Base-by-base conservation (phyloP, 2,329 filamentous ascomycete genomes). In the Colletotrichum graminicola region DNA sequence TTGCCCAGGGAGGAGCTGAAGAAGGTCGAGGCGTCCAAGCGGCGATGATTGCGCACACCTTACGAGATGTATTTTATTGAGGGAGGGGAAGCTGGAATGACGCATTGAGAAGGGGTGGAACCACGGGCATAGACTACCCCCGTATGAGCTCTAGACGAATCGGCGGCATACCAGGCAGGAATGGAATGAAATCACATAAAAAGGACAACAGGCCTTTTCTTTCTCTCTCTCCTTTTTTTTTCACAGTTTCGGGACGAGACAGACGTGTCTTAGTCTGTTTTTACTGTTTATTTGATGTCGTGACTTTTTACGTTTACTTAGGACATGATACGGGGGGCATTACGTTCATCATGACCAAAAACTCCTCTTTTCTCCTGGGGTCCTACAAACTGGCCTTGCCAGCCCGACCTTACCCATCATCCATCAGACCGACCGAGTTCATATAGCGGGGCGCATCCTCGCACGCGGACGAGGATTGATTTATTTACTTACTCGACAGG, bases 11-110 rank as follows among this genome's bases (percentile, higher is more conserved):
- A 97, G 83, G 95, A 98, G 82, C 85, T 98, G 75, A 97, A 97
- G 88, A 98, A 97, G 85, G 93, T 98, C 78, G 94, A 96, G 81
- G 88, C 91, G 51, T 87, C 89, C 73, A 93, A 93, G 85, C 88
- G 89, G 77, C 85, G 87, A 84, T 89, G 75, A 80, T 79, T 75
- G 76, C 72, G 51, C 66, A 62, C 54, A n/a, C 29, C 26, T 7
- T 14, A 36, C 10, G 18, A 5, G 5, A 18, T 47, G 29, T 29
- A 21, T 45, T 41, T 47, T 47, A 12, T 47, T 47, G 45, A 23
- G 52, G 10, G 16, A 39, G n/a, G 14, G 52, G 36, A 54, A 47
- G 18, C 45, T 10, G n/a, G 47, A 54, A 60, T 59, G 65, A 71
- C 65, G 59, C 41, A 49, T 54, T 45, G 23, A 49, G 59, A 68